Evolutionary conservation across 768 basidiomycete genomes (phyloP), one percentile per base, ranked within the genome.

Genomic region (Suillus occidentalis): DNA sequence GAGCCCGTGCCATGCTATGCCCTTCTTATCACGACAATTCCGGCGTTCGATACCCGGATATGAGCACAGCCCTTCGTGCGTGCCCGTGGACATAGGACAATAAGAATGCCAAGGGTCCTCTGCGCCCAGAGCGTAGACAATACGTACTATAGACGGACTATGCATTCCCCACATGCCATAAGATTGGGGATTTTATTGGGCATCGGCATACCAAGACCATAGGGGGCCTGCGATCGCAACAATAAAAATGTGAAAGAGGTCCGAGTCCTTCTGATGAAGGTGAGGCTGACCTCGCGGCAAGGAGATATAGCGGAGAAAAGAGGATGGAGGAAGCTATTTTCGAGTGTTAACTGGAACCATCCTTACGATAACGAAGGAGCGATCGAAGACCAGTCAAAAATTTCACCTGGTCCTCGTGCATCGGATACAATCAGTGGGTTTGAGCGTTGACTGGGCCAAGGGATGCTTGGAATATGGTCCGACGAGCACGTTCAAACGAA

Each of bases 1-100:
- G 20, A 34, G 10, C 6, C 8, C 9, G 18, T 40, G 22, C 37
- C 14, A 59, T 28, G 57, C 37, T 56, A 5, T 55, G 20, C n/a
- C 22, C 53, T 55, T 34, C 31, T 55, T 55, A 16, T 50, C 50
- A 52, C 10, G 8, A 31, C 18, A 16, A 18, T 34, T 20, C 34
- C 31, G 18, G 34, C 4, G 18, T 34, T 34, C 25, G 16, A 28
- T 50, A 25, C 52, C 53, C 20, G 28, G 31, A 31, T 34, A 13
- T 1, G 10, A 34, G 31, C 53, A 55, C 53, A 55, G 53, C 53
- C 31, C 20, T 34, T 3, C 6, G 6, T 20, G 6, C 8, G 34
- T 55, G 18, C 12, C 53, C 53, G 53, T 55, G 53, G 53, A 55
- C 20, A 36, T 55, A 55, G 34, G 53, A 55, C 53, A 55, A 36